Evolutionary conservation across 148 eudicot species (phyloP).

Genomic region (Chenopodium berlandieri): DNA sequence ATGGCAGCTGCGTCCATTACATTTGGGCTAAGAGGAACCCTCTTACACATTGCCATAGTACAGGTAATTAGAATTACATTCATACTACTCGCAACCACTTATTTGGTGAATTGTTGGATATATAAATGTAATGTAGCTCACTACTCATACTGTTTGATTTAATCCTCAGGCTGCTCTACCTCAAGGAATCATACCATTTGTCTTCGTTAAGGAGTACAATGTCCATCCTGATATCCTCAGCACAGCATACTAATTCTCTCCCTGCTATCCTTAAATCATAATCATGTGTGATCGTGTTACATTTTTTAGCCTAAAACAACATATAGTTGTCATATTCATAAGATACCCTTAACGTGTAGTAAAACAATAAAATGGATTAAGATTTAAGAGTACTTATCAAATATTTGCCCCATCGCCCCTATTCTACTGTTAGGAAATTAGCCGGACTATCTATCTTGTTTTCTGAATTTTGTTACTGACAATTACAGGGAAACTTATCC

Average conservation of each 20-base stretch:
- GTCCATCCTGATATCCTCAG: slow-evolving; percentile 39
- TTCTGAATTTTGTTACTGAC: too few relatives aligned
- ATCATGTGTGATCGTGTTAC: too few relatives aligned
- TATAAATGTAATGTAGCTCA: background rate
- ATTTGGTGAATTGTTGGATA: background rate
- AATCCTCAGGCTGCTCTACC: slow-evolving; percentile 35
- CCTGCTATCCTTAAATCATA: background rate
- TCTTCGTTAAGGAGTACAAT: slow-evolving; percentile 37
- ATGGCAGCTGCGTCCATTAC: slow-evolving; percentile 82
- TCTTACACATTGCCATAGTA: slow-evolving; percentile 73
- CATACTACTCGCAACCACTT: too few relatives aligned
- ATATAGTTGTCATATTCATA: too few relatives aligned
- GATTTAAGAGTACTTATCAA: too few relatives aligned
- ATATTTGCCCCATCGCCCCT: too few relatives aligned
- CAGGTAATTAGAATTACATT: slow-evolving; percentile 38
- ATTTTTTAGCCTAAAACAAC: too few relatives aligned
- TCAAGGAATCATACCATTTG: slow-evolving; percentile 37
- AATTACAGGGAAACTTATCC: too few relatives aligned
- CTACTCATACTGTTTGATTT: background rate
- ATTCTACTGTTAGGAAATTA: background rate
- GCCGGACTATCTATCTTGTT: background rate
- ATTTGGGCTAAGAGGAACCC: slow-evolving; percentile 57
- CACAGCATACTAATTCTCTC: slow-evolving; percentile 27
- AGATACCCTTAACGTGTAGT: too few relatives aligned
- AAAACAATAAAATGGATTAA: too few relatives aligned